These are phyloP conservation scores for Vinca major DNA, from an alignment of 305 asterid species.

Conservation along the genomic window DNA sequence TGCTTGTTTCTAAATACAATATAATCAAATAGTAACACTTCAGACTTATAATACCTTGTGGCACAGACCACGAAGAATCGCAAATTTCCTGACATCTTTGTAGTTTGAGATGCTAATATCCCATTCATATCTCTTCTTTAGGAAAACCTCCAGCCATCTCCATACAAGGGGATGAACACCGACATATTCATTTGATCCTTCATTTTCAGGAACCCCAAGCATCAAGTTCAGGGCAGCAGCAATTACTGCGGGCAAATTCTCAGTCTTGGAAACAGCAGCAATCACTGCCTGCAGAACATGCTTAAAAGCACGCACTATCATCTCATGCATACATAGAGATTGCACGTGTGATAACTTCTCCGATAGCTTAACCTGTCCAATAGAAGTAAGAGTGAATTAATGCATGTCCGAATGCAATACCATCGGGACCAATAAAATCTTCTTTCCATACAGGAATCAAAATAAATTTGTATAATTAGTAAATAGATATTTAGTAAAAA, in stretches of 20 bases:
- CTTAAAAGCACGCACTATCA: conserved; percentile 93
- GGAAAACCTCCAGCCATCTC: conserved; percentile 86
- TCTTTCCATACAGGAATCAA: neutral
- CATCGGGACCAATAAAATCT: neutral
- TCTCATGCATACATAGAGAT: conserved; percentile 91
- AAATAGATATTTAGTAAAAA: neutral
- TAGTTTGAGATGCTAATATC: conserved; percentile 51
- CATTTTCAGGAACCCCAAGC: conserved; percentile 78
- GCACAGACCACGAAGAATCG: conserved; percentile 95
- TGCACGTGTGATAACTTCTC: conserved; percentile 94
- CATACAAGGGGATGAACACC: conserved; percentile 64
- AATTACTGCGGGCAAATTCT: conserved; percentile 61
- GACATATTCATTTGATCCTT: conserved; percentile 32
- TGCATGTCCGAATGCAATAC: conserved; percentile 13
- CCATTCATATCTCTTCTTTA: conserved; percentile 85
- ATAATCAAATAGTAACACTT: conserved; percentile 10
- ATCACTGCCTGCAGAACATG: conserved; percentile 84
- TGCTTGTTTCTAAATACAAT: neutral
- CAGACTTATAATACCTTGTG: conserved; percentile 60
- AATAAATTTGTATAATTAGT: neutral
- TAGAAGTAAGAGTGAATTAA: conserved; percentile 17
- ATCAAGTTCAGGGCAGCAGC: conserved; percentile 78
- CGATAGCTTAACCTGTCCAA: conserved; percentile 84
- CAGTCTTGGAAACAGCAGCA: conserved; percentile 60
- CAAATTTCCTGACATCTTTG: conserved; percentile 73